These are phyloP conservation scores for Acmispon strigosus DNA, from an alignment of 306 rosid species.

Conservation along the genomic window DNA sequence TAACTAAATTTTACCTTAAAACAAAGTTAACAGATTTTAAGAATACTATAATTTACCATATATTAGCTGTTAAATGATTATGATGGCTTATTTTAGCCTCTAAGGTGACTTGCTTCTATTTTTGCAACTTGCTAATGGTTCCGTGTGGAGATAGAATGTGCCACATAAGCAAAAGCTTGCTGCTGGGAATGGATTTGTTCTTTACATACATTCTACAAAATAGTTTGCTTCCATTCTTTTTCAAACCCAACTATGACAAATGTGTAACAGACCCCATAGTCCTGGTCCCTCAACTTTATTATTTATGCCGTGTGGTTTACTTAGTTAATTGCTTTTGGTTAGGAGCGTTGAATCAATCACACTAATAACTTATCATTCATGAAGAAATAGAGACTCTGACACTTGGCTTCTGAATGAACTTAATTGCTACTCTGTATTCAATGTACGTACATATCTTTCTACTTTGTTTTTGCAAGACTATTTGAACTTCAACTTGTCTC, in stretches of 20 bases:
- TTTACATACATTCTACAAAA: no score
- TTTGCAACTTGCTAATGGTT: neutral
- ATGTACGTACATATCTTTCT: neutral
- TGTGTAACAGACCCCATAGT: neutral
- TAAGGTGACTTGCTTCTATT: neutral
- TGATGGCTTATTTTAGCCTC: no score
- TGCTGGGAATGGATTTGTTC: no score
- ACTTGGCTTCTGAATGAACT: neutral
- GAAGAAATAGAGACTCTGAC: neutral
- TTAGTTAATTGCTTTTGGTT: neutral
- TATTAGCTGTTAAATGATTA: neutral
- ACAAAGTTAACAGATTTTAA: no score
- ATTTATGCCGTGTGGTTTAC: neutral
- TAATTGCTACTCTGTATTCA: neutral
- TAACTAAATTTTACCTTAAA: no score
- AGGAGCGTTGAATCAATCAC: neutral
- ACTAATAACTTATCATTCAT: neutral
- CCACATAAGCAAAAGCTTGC: neutral
- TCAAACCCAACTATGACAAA: conserved; percentile 13
- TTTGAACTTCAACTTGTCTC: neutral
- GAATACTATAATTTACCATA: no score
- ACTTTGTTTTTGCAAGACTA: neutral
- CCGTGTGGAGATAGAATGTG: neutral
- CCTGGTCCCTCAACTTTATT: neutral
- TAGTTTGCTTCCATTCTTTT: no score